Base-by-base conservation (phyloP, 2,329 filamentous ascomycete species). In the Coniosporium tulheliwenetii region DNA sequence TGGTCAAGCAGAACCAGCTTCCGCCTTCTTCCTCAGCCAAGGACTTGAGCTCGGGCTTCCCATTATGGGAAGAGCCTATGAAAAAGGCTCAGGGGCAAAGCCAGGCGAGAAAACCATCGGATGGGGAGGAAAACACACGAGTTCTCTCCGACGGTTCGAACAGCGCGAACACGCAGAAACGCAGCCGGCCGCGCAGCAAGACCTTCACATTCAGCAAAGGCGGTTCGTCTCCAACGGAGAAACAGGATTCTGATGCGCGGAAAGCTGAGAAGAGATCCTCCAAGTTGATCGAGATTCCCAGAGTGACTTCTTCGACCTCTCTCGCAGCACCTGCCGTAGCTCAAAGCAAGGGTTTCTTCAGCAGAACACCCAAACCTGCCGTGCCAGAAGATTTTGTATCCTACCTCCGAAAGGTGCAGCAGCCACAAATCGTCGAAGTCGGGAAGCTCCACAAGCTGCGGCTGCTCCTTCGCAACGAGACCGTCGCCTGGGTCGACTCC, bases 361-460 rank as follows among this genome's bases (percentile, higher is more conserved):
- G 76, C 41, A 81, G 81, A 59, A 76, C 80, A 42, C 85, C 85
- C 52, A 77, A 79, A 41, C 74, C 84, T 37, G 77, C 84, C 40
- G 72, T 77, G 7, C 85, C 87, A 0, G 72, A 76, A 35, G 85
- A 95, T 53, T 94, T 93, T 61, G 86, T 96, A 32, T 70, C 75
- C 15, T 94, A 95, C 56, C 64, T 95, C 50, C 74, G 75, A 52
- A 87, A 85, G 59, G 79, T 83, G 1, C 80, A 79, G 49, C 81
- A 85, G 60, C 86, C 86, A 0, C 76, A 91, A 52, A 67, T 78
- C 33, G 80, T 95, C 8, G 89, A 96, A 58, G 84, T 96, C n/a
- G 86, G 87, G 36, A 89, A 91, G 57, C 65, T 98, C 31, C 91
- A 96, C 64, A 96, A 96, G 62, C 71, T 98, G 37, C 77, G 89